A percentile compares a stretch with the other conserved stretches of the same genome.
These are phyloP conservation scores for Mallotus japonicus DNA, from an alignment of 441 rosid species.

Conservation along the genomic window DNA sequence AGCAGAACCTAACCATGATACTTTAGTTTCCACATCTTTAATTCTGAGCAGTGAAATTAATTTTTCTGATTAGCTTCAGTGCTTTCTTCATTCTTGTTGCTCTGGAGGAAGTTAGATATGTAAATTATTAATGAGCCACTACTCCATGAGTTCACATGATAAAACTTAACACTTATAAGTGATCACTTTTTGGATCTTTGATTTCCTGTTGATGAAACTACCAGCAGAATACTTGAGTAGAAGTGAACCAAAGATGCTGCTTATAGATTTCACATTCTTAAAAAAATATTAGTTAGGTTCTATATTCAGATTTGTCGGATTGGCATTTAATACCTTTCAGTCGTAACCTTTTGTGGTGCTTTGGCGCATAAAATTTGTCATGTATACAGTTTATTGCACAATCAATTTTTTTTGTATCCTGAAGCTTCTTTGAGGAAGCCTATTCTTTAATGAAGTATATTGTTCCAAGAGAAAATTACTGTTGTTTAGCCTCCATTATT, in stretches of 20 bases:
- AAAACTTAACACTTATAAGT: background rate
- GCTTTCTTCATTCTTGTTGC: background rate
- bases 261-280: background rate
- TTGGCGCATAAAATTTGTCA: background rate
- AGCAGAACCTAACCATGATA: slow-evolving; percentile 8
- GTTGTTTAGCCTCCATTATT: background rate
- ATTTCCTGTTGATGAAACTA: slow-evolving; percentile 6
- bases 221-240: background rate
- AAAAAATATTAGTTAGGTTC: background rate
- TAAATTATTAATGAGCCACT: background rate
- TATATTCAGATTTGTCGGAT: background rate
- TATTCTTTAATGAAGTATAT: background rate
- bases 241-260: background rate
- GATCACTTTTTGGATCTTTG: background rate
- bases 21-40: background rate
- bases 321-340: background rate
- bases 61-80: background rate
- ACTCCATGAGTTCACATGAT: background rate
- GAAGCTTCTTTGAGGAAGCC: background rate
- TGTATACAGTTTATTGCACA: background rate
- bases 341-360: background rate
- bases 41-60: background rate
- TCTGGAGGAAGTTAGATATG: background rate
- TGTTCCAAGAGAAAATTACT: background rate
- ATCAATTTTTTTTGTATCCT: background rate